Conservation (phyloP, 2,329 filamentous ascomycete species). For the Phialocephala subalpina region DNA sequence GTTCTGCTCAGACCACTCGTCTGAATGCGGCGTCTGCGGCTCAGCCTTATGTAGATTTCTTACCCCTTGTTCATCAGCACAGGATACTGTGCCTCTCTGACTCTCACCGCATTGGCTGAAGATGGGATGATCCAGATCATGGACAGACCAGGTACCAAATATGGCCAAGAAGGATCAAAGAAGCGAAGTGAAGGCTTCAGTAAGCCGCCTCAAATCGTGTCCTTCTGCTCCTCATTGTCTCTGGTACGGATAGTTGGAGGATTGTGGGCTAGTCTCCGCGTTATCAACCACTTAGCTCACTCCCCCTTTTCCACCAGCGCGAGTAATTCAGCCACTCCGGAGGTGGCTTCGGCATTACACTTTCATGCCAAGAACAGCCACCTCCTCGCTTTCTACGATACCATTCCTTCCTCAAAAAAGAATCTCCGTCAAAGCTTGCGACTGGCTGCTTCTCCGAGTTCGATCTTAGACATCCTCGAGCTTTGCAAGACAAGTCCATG, state of each 20-base stretch:
- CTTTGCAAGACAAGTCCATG: not conserved
- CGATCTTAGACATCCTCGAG: not conserved
- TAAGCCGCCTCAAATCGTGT: not conserved
- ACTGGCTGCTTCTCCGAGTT: not conserved
- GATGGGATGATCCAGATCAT: not conserved
- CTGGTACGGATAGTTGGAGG: not conserved
- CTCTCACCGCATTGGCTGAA: not conserved
- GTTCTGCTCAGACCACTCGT: not conserved
- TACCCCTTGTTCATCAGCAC: not conserved
- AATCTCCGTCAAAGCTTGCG: not conserved
- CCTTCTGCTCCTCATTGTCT: not conserved
- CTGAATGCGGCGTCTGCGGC: not conserved
- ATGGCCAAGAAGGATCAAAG: not conserved
- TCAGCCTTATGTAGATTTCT: not conserved
- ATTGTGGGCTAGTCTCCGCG: not conserved
- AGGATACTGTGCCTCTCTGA: not conserved
- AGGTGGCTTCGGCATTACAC: not conserved
- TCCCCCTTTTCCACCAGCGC: not conserved
- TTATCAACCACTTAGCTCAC: not conserved
- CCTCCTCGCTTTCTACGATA: not conserved
- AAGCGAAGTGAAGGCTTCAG: not conserved
- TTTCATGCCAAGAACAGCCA: not conserved
- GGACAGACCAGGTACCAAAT: not conserved
- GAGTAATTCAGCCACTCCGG: not conserved
- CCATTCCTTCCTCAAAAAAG: not conserved